These are phyloP conservation scores for Miscanthus sacchariflorus DNA, from an alignment of 202 grass and related monocot species.

Conservation along the genomic window DNA sequence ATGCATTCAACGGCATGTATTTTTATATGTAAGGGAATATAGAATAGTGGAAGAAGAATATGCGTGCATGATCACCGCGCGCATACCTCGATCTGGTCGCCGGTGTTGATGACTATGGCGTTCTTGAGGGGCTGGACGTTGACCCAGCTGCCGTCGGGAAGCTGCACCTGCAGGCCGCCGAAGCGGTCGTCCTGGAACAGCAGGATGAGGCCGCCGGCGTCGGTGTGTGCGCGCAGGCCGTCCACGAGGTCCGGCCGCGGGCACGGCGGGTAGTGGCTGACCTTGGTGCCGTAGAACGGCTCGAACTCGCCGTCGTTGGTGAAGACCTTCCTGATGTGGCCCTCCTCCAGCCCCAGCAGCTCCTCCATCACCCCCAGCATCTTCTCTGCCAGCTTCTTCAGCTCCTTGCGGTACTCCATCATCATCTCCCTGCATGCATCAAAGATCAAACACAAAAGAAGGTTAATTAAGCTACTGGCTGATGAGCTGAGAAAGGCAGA, in stretches of 20 bases:
- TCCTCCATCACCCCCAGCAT: constrained; percentile 80
- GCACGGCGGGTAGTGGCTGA: constrained; percentile 95
- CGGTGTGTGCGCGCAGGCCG: constrained; percentile 87
- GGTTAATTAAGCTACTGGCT: no score
- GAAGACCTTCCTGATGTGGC: constrained; percentile 68
- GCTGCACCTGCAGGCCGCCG: constrained; percentile 67
- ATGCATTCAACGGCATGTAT: not conserved
- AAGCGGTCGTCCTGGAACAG: constrained; percentile 92
- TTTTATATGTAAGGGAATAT: not conserved
- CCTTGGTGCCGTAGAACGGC: constrained; percentile 90
- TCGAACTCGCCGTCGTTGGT: constrained; percentile 53
- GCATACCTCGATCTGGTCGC: constrained; percentile 81
- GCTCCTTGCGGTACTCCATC: constrained; percentile 80
- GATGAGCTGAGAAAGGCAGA: no score
- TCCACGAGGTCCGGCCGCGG: constrained; percentile 68
- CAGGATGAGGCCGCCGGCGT: constrained; percentile 86
- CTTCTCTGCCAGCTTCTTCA: constrained; percentile 75
- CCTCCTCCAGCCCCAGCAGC: constrained; percentile 68
- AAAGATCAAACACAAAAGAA: no score
- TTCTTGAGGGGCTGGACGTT: constrained; percentile 84
- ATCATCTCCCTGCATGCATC: constrained; percentile 66
- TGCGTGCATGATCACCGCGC: not conserved
- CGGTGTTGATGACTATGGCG: constrained; percentile 95
- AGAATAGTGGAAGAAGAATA: not conserved
- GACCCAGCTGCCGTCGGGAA: constrained; percentile 68